phyloP scores from a whole-genome alignment of 2,329 filamentous ascomycete species.

The Diplodia scrobiculata region DNA sequence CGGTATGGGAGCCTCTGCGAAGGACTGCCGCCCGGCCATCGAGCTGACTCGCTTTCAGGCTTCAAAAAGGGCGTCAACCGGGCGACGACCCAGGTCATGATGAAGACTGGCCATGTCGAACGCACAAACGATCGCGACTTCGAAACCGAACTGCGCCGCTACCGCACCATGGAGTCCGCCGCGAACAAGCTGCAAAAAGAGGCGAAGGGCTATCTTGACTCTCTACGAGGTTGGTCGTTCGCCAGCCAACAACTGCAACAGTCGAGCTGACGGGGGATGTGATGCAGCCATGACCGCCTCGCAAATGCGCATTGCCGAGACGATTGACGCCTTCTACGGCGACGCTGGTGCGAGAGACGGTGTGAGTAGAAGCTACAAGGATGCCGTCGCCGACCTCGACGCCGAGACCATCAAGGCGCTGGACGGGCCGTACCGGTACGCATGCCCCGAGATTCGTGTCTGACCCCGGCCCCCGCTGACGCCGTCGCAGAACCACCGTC shows the following conservation, averaged over 20 bases:
- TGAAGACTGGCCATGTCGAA: conserved; percentile 98
- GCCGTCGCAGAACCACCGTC: conserved; percentile 70
- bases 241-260: not conserved
- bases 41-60: conserved; percentile 52
- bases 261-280: conserved; percentile 14
- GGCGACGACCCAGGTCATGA: conserved; percentile 99
- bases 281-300: conserved; percentile 89
- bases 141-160: conserved; percentile 96
- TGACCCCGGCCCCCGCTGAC: conserved; percentile 21
- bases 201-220: conserved; percentile 96
- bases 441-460: not conserved
- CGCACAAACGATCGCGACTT: conserved; percentile 98
- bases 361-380: conserved; percentile 95
- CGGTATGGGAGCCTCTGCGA: conserved; percentile 50
- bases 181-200: conserved; percentile 92
- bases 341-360: conserved; percentile 93
- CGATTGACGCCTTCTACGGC: conserved; percentile 98
- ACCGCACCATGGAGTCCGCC: conserved; percentile 95
- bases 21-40: conserved; percentile 6
- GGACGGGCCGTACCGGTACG: conserved; percentile 86
- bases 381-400: conserved; percentile 95
- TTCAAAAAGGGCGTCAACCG: conserved; percentile 98
- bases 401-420: conserved; percentile 98
- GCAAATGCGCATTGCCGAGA: conserved; percentile 98
- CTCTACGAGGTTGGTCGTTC: conserved; percentile 69